Conservation (phyloP, 495 filamentous ascomycete genomes). For the Ramalina peruviana region DNA sequence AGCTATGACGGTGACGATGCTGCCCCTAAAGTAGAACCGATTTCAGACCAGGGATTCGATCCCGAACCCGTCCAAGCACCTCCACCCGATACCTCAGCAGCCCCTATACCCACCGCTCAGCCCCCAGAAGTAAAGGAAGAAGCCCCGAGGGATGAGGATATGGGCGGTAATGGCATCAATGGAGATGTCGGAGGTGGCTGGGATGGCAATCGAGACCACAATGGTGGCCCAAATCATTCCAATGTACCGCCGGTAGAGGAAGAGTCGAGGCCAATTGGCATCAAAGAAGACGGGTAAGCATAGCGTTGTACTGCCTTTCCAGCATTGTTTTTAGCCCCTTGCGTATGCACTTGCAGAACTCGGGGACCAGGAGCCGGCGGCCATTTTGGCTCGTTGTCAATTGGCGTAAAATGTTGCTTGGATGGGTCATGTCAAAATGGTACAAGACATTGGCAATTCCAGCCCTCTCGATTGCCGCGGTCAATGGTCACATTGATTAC, state of each 20-base stretch:
- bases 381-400: too few relatives aligned
- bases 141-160: conserved; percentile 24
- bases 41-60: conserved; percentile 1
- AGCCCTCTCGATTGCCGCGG: too few relatives aligned
- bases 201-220: conserved; percentile 20
- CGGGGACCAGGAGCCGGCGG: too few relatives aligned
- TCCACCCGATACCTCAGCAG: background rate
- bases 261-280: conserved; percentile 44
- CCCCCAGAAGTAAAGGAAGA: background rate
- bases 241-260: conserved; percentile 36
- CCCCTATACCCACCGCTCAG: background rate
- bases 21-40: conserved; percentile 16
- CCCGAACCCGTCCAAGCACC: background rate
- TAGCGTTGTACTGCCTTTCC: background rate
- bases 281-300: conserved; percentile 99
- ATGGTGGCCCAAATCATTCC: conserved; percentile 36
- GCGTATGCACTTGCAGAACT: background rate
- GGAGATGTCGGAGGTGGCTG: conserved; percentile 19
- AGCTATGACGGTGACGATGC: conserved; percentile 84
- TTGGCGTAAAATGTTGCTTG: too few relatives aligned
- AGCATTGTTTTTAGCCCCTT: conserved; percentile 11
- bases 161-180: conserved; percentile 24
- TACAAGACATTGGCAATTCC: too few relatives aligned
- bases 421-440: too few relatives aligned
- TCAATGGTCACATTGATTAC: too few relatives aligned